Percentiles rank a stretch among this genome's conserved stretches.
These are phyloP conservation scores for Pyrus pyrifolia DNA, from an alignment of 306 rosid genomes.

Conservation along the genomic window DNA sequence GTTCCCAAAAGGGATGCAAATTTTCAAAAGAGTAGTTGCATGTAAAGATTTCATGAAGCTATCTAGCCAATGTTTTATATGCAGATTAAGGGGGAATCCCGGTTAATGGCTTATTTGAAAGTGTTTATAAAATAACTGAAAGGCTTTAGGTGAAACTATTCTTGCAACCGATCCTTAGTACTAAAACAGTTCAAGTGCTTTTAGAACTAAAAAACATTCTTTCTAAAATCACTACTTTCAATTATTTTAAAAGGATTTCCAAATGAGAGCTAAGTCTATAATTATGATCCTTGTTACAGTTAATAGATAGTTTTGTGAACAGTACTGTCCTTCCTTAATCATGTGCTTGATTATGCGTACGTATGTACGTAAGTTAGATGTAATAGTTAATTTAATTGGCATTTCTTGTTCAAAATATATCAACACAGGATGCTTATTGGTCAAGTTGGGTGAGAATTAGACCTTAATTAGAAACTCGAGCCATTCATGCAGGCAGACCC, in stretches of 20 bases:
- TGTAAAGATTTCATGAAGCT: conserved; percentile 1
- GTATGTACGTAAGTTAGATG: neutral
- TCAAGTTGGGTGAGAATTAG: conserved; percentile 32
- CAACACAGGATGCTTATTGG: neutral
- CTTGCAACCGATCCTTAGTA: too few species aligned
- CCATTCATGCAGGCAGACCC: neutral
- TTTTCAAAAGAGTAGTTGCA: conserved; percentile 39
- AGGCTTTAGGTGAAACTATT: too few species aligned
- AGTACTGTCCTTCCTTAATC: neutral
- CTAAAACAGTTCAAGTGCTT: too few species aligned
- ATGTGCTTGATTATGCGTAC: conserved; percentile 1
- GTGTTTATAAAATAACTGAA: too few species aligned
- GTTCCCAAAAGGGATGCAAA: conserved; percentile 32
- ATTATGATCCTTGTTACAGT: neutral
- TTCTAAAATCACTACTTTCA: too few species aligned
- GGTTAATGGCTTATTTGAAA: too few species aligned
- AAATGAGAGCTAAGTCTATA: too few species aligned
- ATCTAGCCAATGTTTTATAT: neutral
- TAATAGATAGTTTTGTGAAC: neutral
- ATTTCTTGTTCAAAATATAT: neutral
- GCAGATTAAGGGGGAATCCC: too few species aligned
- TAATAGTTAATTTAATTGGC: neutral
- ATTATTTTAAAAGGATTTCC: too few species aligned
- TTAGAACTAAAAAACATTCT: too few species aligned
- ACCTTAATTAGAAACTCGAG: neutral